Conservation (phyloP, 1,284 basidiomycete species). For the Lentinus polychrous region DNA sequence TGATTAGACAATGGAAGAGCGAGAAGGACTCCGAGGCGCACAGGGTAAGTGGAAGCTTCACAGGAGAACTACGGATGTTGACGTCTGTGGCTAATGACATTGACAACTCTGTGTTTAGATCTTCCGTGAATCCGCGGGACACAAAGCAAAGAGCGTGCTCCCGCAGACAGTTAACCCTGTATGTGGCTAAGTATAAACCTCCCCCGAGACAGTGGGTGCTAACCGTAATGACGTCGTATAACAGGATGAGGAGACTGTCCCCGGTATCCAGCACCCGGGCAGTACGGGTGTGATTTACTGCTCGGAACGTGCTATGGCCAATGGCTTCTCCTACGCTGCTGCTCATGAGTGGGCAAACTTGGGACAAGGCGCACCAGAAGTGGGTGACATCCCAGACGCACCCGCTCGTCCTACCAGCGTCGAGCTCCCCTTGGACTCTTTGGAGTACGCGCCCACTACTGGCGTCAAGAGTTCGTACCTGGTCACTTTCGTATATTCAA, state of each 20-base stretch:
- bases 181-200: constrained; percentile 17
- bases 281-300: constrained; percentile 83
- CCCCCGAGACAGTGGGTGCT: constrained; percentile 5
- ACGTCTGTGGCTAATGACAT: not conserved
- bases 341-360: constrained; percentile 81
- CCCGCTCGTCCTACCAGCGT: constrained; percentile 61
- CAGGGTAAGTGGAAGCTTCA: constrained; percentile 40
- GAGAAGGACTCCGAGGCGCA: constrained; percentile 84
- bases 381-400: constrained; percentile 76
- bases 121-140: constrained; percentile 63
- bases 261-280: constrained; percentile 74
- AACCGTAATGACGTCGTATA: not conserved
- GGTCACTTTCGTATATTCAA: constrained; percentile 9
- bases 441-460: constrained; percentile 92
- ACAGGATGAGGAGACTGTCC: constrained; percentile 76
- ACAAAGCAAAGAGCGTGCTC: constrained; percentile 52
- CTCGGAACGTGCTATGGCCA: constrained; percentile 83
- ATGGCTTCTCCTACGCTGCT: constrained; percentile 76
- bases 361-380: constrained; percentile 87
- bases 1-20: constrained; percentile 41
- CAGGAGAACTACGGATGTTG: not conserved
- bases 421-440: constrained; percentile 60
- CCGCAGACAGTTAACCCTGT: constrained; percentile 69
- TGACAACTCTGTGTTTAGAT: constrained; percentile 37
- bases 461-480: constrained; percentile 67